A percentile compares a stretch with the other conserved stretches of the same genome.
Conservation (phyloP, 768 basidiomycete species). For the Inosperma sp. region DNA sequence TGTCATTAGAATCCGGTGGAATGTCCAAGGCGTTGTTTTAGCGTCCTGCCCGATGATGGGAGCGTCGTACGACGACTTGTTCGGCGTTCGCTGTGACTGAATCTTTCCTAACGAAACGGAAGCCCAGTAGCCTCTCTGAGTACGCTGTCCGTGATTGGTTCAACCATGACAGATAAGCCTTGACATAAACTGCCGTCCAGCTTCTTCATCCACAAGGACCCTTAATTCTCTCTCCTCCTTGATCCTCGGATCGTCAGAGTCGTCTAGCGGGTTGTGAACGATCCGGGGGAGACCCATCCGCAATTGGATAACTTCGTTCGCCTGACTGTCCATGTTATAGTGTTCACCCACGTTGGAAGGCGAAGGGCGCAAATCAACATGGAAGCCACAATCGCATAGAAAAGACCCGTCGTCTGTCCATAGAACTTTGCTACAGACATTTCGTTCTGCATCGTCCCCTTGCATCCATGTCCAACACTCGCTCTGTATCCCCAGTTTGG, state of each 20-base stretch:
- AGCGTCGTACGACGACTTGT: neutral
- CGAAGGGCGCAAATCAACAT: neutral
- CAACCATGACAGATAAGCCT: neutral
- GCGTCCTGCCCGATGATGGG: neutral
- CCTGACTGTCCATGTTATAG: neutral
- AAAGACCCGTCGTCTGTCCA: neutral
- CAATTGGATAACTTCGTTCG: conserved; percentile 1
- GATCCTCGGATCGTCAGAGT: neutral
- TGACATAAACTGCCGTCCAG: conserved; percentile 1
- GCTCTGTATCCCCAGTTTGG: neutral
- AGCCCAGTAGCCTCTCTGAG: conserved; percentile 2
- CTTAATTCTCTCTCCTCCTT: neutral
- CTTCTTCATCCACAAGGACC: neutral
- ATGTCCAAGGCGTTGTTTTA: neutral
- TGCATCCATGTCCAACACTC: neutral
- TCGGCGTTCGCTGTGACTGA: neutral
- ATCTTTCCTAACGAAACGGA: neutral
- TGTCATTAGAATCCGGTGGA: neutral
- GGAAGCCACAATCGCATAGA: neutral
- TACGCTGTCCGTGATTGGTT: neutral
- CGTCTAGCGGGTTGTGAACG: neutral
- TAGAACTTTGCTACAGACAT: conserved; percentile 1
- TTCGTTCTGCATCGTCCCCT: neutral
- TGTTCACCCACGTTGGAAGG: neutral
- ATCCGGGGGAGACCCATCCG: neutral